Evolutionary conservation across 2,329 filamentous ascomycete genomes (phyloP), one percentile per base, ranked within the genome.

Genomic region (Fusarium austroafricanum): DNA sequence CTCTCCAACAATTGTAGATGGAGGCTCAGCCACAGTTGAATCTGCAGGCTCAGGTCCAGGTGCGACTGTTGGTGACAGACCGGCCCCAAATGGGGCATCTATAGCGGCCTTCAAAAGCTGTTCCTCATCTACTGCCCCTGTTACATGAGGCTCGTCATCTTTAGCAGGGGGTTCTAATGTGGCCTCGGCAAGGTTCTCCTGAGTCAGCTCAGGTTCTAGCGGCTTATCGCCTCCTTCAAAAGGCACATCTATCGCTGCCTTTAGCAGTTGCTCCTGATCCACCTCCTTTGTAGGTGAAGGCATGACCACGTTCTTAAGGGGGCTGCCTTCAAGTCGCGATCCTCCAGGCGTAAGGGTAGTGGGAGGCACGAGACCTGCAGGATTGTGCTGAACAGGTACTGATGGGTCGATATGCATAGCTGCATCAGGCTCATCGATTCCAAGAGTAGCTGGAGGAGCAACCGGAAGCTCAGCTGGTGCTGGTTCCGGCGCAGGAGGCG

Each of bases 221-320:
- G 39, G 31, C 18, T 31, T 35, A 15, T 51, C 40, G 10, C 10
- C 45, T 2, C 23, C 46, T 10, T 17, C 23, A 6, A 44, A 40
- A 37, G 68, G 53, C 4, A 40, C 53, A 23, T 60, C 23, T 6
- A 62, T 33, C 6, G 57, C 58, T 10, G 31, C 47, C 23, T 52
- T 40, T 11, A 46, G 39, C 18, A 51, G 44, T 35, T 61, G 62
- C 52, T 71, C 63, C 8, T 65, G 49, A 23, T 63, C 40, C 11
- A 61, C 31, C 21, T 78, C 71, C 20, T 82, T 80, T 1, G 80
- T 81, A 1, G 84, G 83, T 11, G 84, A 85, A 11, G 78, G 79
- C 17, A 84, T 61, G 28, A 83, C 76, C 35, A 86, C 83, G 47
- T 86, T 84, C 75, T 86, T 86, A 20, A 87, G 74, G 1, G 84